Base-by-base conservation (phyloP, 1,284 basidiomycete species). In the Tremellales sp. region DNA sequence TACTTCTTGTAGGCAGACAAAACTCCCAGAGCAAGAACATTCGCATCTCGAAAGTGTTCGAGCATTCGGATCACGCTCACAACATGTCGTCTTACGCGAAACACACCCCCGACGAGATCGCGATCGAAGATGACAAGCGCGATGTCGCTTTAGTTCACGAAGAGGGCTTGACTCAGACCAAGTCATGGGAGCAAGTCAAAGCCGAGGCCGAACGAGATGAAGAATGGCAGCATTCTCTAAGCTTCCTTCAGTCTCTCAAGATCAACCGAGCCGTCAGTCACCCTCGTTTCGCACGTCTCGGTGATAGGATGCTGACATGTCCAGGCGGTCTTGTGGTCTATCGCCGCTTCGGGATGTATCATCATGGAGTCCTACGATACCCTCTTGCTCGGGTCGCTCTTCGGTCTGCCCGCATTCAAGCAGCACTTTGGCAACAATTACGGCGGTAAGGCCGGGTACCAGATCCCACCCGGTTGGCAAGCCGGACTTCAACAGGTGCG, bases 391-490 rank as follows among this genome's bases (percentile, higher is more conserved):
- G 56, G 59, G 40, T 60, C 62, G 46, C 61, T 70, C 24, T 68
- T 65, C 53, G 68, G 59, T 13, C 61, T 65, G 27, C 58, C 60
- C n/a, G 60, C 61, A 22, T 72, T 72, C 56, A 58, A 63, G 39
- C 15, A 60, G 35, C 60, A 59, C 33, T 70, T 59, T 49, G 68
- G 68, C 15, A 39, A 48, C 19, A 51, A 63, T 57, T 36, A 36
- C 33, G 33, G 33, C 13, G 33, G 33, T 4, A 36, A 36, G 33
- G 48, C 53, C 47, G 24, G 51, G 15, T 77, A 72, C 54, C 62
- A 71, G 41, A 60, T 78, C 22, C 54, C 74, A 0, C 71, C 76
- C 0, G 49, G 65, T 8, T 78, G 76, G 76, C 74, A 77, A 52
- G 59, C 73, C 4, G 76, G 73, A 31, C 60, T 75, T 13, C 33